A percentile compares a stretch with the other conserved stretches of the same genome.
These are phyloP conservation scores for Lumnitzera racemosa DNA, from an alignment of 345 rosid species.

Conservation along the genomic window DNA sequence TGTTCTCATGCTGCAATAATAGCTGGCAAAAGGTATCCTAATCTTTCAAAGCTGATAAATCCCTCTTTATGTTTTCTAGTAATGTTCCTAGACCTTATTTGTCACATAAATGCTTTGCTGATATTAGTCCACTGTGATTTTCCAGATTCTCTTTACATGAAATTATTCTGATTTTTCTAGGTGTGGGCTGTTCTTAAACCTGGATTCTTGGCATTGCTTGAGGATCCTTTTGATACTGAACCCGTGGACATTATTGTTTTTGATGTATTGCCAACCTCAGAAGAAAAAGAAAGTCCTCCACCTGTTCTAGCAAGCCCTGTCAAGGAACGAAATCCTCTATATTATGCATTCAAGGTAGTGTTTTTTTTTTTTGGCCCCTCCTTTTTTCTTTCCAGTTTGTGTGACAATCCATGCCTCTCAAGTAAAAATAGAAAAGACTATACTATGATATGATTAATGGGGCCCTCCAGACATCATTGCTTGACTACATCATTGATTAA, in stretches of 20 bases:
- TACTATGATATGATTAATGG: no score
- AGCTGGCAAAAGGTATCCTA: slow-evolving; percentile 62
- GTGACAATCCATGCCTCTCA: background rate
- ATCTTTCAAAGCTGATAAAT: background rate
- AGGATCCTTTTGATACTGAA: slow-evolving; percentile 61
- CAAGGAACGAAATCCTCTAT: slow-evolving; percentile 64
- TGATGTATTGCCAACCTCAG: slow-evolving; percentile 34
- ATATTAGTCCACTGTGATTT: background rate
- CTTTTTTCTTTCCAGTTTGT: slow-evolving; percentile 3
- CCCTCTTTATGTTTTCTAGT: background rate
- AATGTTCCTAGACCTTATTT: background rate
- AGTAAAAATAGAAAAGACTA: no score
- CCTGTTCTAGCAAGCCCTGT: slow-evolving; percentile 47
- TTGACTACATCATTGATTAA: background rate
- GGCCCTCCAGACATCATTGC: background rate
- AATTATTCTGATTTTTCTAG: slow-evolving; percentile 17
- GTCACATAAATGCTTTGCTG: background rate
- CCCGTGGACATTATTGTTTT: slow-evolving; percentile 76
- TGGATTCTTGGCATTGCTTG: slow-evolving; percentile 84
- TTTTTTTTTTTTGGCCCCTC: background rate
- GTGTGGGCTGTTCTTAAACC: slow-evolving; percentile 96
- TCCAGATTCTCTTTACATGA: slow-evolving; percentile 4
- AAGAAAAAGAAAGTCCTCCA: slow-evolving; percentile 20
- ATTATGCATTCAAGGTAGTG: slow-evolving; percentile 49
- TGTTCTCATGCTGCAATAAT: slow-evolving; percentile 46